These are phyloP conservation scores for Ampelomyces quisqualis DNA, from an alignment of 2,329 filamentous ascomycete species.

Conservation along the genomic window DNA sequence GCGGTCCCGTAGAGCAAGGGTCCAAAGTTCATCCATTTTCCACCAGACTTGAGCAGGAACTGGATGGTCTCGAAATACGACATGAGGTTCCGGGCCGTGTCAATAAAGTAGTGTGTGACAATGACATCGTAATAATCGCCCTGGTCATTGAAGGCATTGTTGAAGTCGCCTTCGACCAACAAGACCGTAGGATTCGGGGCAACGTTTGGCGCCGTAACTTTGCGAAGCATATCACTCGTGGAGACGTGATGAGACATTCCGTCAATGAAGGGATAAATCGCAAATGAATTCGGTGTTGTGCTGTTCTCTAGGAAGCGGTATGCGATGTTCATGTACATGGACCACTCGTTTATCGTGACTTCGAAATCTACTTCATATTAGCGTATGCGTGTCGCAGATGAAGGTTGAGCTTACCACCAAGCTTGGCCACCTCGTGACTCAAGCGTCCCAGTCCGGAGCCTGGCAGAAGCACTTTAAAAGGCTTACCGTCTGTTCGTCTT, in stretches of 20 bases:
- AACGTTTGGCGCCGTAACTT: conserved; percentile 49
- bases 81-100: conserved; percentile 60
- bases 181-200: conserved; percentile 44
- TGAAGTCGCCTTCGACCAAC: conserved; percentile 60
- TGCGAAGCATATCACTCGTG: conserved; percentile 51
- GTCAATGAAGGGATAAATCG: conserved; percentile 57
- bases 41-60: conserved; percentile 50
- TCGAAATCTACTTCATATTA: conserved; percentile 45
- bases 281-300: conserved; percentile 21
- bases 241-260: conserved; percentile 59
- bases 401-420: conserved; percentile 38
- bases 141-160: conserved; percentile 40
- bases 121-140: conserved; percentile 50
- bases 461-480: conserved; percentile 51
- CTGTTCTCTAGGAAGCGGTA: conserved; percentile 53
- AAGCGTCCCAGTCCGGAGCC: conserved; percentile 57
- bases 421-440: conserved; percentile 52
- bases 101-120: conserved; percentile 62
- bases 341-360: conserved; percentile 60
- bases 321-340: conserved; percentile 58
- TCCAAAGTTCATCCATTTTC: conserved; percentile 59
- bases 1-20: conserved; percentile 58
- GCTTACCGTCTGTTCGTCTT: not conserved
- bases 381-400: too few species aligned
- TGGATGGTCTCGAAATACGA: conserved; percentile 58